Evolutionary conservation across 2,329 filamentous ascomycete genomes (phyloP), one percentile per base, ranked within the genome.

Genomic region (Trichoderma harzianum): DNA sequence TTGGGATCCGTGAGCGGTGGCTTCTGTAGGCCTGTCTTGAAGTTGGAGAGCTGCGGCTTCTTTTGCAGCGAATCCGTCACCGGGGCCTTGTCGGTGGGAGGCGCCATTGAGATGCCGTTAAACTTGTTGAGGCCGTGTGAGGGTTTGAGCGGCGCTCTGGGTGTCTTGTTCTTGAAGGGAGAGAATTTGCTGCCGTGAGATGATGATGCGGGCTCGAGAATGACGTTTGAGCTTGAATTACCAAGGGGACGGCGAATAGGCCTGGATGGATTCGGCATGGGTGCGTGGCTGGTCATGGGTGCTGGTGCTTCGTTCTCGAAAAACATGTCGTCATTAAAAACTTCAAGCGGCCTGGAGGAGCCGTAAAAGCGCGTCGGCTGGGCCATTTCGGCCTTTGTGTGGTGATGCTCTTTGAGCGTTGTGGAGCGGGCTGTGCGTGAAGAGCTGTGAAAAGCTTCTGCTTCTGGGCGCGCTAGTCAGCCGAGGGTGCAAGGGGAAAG

Each of bases 1-100:
- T 86, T 84, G 74, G 84, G 82, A 39, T 84, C 79, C n/a, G 57
- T 36, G 66, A 69, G 39, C 18, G 36, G 55, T 5, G 86, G 85
- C 73, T 88, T 88, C 74, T 88, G 86, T 12, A 86, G 83, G 6
- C 82, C 84, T 0, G 86, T 87, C 80, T 90, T 89, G 78, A 87
- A 89, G 72, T 85, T 88, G 64, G 88, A 88, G 78, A 90, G 83
- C 71, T 86, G 79, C 1, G 88, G 87, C 74, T 89, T 92, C 86
- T 94, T 94, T 77, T 88, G 84, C 70, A 91, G 87, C 32, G 90
- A 92, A 80, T 93, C 92, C 43, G 91, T 92, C 43, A 82, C 82
- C 76, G 87, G 86, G 24, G 80, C 79, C 71, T 86, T 83, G 73
- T 84, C 83, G 69, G 83, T 80, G 2, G 92, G 92, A 36, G 91